Evolutionary conservation across 1,284 basidiomycete genomes (phyloP).

Genomic region (Exobasidium cylindrosporum): DNA sequence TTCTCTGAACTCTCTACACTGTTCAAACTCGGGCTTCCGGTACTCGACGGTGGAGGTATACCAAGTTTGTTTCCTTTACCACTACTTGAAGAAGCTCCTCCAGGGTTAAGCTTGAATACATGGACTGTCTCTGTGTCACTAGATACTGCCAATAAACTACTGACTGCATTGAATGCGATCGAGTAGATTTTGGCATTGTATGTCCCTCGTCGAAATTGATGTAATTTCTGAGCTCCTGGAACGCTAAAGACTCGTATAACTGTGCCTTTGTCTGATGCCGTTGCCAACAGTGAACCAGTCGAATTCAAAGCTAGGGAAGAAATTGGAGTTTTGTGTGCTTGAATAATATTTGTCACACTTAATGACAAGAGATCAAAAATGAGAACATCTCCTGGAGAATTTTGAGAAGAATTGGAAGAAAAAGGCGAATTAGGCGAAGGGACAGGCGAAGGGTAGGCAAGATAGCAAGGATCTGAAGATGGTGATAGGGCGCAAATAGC

Average conservation of each 20-base stretch:
- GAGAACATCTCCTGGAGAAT: conserved; percentile 51
- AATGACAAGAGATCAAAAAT: conserved; percentile 84
- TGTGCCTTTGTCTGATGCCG: conserved; percentile 91
- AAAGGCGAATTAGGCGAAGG: conserved; percentile 71
- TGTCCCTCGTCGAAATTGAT: conserved; percentile 89
- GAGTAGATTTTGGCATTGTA: conserved; percentile 82
- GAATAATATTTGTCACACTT: conserved; percentile 89
- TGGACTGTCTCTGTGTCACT: conserved; percentile 95
- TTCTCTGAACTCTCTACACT: conserved; percentile 20
- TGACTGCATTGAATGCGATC: conserved; percentile 85
- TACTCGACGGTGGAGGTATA: background rate
- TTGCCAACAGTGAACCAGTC: conserved; percentile 84
- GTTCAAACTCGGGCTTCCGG: conserved; percentile 16
- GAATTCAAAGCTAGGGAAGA: conserved; percentile 82
- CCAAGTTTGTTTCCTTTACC: conserved; percentile 12
- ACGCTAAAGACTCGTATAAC: conserved; percentile 92
- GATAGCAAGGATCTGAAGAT: conserved; percentile 89
- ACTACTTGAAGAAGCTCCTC: conserved; percentile 17
- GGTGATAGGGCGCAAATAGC: conserved; percentile 93
- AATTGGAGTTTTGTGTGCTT: conserved; percentile 92
- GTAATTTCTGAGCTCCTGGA: conserved; percentile 85
- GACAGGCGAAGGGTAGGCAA: conserved; percentile 91
- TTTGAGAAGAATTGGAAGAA: conserved; percentile 58
- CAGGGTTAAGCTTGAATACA: conserved; percentile 75
- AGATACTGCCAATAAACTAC: conserved; percentile 79